Evolutionary conservation across 192 early-diverging fungal species (phyloP).

Genomic region (Funneliformis geosporum): DNA sequence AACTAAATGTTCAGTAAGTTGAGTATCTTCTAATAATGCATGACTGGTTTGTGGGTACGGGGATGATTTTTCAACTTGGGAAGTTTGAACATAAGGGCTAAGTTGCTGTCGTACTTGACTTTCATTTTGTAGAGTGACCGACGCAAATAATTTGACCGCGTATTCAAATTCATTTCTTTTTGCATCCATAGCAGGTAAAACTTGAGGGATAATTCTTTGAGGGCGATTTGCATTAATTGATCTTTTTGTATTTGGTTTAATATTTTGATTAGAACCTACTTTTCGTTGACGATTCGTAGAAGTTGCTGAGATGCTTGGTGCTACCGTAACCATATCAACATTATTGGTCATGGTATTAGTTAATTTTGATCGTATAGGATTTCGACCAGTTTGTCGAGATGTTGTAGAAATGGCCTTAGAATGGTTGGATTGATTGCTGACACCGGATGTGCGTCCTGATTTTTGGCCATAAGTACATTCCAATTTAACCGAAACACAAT

Average conservation of each 20-base stretch:
- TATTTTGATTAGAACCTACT: not conserved
- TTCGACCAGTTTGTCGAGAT: not conserved
- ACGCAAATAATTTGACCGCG: not conserved
- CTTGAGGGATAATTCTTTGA: not conserved
- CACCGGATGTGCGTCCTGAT: not conserved
- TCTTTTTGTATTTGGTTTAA: not conserved
- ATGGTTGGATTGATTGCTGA: not conserved
- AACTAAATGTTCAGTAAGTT: not conserved
- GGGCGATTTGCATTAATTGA: not conserved
- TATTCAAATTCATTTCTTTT: slow-evolving; percentile 15
- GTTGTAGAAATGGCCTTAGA: not conserved
- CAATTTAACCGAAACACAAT: slow-evolving; percentile 25
- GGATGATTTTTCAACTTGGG: not conserved
- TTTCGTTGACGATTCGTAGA: not conserved
- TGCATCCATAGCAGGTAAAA: not conserved
- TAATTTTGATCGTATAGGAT: not conserved
- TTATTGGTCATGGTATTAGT: not conserved
- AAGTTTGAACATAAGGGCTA: not conserved
- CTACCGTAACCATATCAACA: not conserved
- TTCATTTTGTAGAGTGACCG: slow-evolving; percentile 14
- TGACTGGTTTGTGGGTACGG: too few species aligned
- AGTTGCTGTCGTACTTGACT: slow-evolving; percentile 11
- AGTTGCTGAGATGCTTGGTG: not conserved
- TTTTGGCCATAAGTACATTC: slow-evolving; percentile 28
- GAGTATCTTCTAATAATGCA: not conserved